Evolutionary conservation across 2,329 filamentous ascomycete species (phyloP), one percentile per base, ranked within the genome.

Genomic region (Sarocladiaceae sp.): DNA sequence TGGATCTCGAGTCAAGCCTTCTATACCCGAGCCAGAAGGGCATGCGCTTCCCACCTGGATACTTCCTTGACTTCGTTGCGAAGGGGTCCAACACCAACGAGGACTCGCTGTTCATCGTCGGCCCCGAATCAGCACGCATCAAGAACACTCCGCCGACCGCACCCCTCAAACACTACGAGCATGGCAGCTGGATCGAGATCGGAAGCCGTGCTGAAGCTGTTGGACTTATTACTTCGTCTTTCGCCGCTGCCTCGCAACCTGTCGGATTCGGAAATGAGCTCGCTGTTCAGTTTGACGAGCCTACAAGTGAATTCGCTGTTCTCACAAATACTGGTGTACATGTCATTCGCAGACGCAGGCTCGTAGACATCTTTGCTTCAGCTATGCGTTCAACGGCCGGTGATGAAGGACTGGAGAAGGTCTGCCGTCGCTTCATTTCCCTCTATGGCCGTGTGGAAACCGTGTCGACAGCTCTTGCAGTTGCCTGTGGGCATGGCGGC

Each of bases 251-350:
- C 1, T 72, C 71, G 11, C 80, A 82, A 23, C 88, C 89, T 0
- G 65, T 83, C 20, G 93, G 92, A 0, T 97, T 96, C 62, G 92
- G 93, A 11, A 99, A 99, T 60, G 94, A 99, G 70, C 76, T 97
- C 52, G 90, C 94, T 1, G 87, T 96, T n/a, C 95, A 99, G 61
- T 99, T 94, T 60, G 94, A 99, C 62, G 79, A 88, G 54, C 76
- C 84, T 0, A 80, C 87, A 0, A 84, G 87, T 49, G 93, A 99
- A 64, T 84, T 97, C 57, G 94, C 93, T 1, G 83, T 99, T 44
- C 77, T 99, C 51, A 97, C 94, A 28, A 96, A 94, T 60, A 90
- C 83, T 13, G 94, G 94, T 2, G 83, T 99, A 51, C 90, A 97
- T 61, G 80, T 96, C 7, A 82, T 97, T 51, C 86, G 90, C 52